Conservation (phyloP, 2,329 filamentous ascomycete species). For the Tolypocladium guangdongense region DNA sequence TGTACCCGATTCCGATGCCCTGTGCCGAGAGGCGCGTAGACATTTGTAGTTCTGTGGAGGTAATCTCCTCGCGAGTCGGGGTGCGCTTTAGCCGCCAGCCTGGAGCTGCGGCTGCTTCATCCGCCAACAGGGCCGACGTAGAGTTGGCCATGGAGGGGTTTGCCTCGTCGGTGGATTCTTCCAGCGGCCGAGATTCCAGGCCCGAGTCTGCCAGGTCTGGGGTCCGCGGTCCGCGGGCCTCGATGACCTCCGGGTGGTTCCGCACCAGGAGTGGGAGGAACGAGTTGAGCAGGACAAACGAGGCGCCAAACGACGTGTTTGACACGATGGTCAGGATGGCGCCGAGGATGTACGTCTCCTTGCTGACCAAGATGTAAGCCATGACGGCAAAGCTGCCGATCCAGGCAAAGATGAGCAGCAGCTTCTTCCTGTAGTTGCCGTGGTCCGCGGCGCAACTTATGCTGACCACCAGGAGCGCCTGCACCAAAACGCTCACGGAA, state of each 20-base stretch:
- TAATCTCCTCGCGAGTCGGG: slow-evolving; percentile 35
- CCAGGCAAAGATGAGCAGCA: slow-evolving; percentile 78
- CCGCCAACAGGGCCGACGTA: slow-evolving; percentile 35
- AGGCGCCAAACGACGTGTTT: slow-evolving; percentile 90
- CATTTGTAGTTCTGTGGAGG: slow-evolving; percentile 61
- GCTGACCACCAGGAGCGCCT: slow-evolving; percentile 84
- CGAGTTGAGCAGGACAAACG: slow-evolving; percentile 90
- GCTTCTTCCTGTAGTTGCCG: slow-evolving; percentile 79
- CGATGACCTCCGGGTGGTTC: slow-evolving; percentile 53
- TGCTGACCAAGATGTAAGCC: slow-evolving; percentile 71
- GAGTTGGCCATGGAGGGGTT: slow-evolving; percentile 25
- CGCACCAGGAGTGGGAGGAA: slow-evolving; percentile 87
- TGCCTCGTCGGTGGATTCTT: slow-evolving; percentile 20
- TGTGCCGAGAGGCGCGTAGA: slow-evolving; percentile 87
- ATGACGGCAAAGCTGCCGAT: slow-evolving; percentile 75
- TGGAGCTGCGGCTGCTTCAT: slow-evolving; percentile 7
- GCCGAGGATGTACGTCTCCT: slow-evolving; percentile 68
- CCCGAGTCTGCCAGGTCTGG: slow-evolving; percentile 19
- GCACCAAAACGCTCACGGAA: slow-evolving; percentile 78
- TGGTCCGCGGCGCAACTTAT: slow-evolving; percentile 96
- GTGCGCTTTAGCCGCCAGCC: slow-evolving; percentile 24
- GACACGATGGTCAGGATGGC: slow-evolving; percentile 78
- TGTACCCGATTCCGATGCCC: slow-evolving; percentile 90
- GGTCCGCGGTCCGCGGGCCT: slow-evolving; percentile 14
- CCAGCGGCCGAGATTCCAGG: slow-evolving; percentile 23